Evolutionary conservation across 2,329 filamentous ascomycete species (phyloP).

Genomic region (Lecanicillium sp.): DNA sequence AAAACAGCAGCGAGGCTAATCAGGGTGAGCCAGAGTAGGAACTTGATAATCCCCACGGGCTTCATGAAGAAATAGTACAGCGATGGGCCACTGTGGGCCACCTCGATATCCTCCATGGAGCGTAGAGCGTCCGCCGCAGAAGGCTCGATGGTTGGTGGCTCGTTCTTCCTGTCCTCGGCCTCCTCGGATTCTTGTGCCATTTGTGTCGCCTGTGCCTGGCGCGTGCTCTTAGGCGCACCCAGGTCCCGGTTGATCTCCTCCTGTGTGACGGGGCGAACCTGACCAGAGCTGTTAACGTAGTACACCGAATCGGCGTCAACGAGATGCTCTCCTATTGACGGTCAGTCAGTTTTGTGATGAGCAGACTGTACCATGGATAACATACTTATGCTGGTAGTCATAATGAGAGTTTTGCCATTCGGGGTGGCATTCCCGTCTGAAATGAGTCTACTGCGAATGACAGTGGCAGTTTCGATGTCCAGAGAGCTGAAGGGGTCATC

Average conservation of each 20-base stretch:
- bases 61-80: conserved; percentile 6
- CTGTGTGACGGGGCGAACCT: not conserved
- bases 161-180: not conserved
- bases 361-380: no score
- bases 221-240: not conserved
- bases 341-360: not conserved
- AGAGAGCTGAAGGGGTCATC: conserved; percentile 8
- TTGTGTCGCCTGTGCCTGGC: not conserved
- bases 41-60: not conserved
- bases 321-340: not conserved
- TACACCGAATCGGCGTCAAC: not conserved
- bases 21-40: not conserved
- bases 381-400: conserved; percentile 11
- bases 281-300: not conserved
- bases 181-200: not conserved
- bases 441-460: not conserved
- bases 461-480: not conserved
- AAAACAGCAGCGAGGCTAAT: not conserved
- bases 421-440: not conserved
- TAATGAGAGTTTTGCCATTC: not conserved
- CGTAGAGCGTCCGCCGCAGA: not conserved
- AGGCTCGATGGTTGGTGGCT: not conserved
- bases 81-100: not conserved
- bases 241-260: not conserved
- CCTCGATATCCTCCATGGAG: not conserved